These are phyloP conservation scores for Taphrina pruni DNA, from an alignment of 1,139 yeast genomes.

Conservation along the genomic window DNA sequence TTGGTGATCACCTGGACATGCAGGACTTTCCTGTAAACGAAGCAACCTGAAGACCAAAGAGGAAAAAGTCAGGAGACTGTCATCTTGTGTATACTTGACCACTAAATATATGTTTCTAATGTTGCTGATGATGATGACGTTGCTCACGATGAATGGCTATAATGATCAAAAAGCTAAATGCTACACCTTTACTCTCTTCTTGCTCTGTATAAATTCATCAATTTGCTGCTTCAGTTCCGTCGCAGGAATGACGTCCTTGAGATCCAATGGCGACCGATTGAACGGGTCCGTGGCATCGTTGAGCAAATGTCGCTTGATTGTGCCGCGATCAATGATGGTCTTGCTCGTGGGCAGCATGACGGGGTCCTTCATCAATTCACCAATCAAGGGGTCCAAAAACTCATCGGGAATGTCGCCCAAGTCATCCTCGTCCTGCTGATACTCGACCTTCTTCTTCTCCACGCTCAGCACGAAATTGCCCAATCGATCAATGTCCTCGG, in stretches of 20 bases:
- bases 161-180: background rate
- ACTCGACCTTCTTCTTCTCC: conserved; percentile 61
- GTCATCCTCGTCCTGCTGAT: conserved; percentile 62
- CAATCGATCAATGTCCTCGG: conserved; percentile 62
- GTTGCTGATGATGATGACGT: background rate
- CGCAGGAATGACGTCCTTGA: conserved; percentile 80
- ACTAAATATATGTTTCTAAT: background rate
- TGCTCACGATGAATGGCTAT: background rate
- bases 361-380: conserved; percentile 92
- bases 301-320: conserved; percentile 89
- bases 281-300: conserved; percentile 97
- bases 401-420: conserved; percentile 96
- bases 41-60: background rate
- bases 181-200: conserved; percentile 17
- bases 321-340: conserved; percentile 82
- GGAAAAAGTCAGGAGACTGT: too few species aligned
- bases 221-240: conserved; percentile 36
- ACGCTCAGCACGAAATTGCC: conserved; percentile 67
- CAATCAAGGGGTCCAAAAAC: conserved; percentile 95
- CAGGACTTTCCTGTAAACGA: conserved; percentile 18
- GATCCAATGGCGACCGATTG: conserved; percentile 84
- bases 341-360: conserved; percentile 86
- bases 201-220: conserved; percentile 40
- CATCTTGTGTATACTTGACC: background rate
- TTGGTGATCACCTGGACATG: conserved; percentile 12